These are phyloP conservation scores for Aspergillus heteromorphus DNA, from an alignment of 495 filamentous ascomycete genomes.

Conservation along the genomic window DNA sequence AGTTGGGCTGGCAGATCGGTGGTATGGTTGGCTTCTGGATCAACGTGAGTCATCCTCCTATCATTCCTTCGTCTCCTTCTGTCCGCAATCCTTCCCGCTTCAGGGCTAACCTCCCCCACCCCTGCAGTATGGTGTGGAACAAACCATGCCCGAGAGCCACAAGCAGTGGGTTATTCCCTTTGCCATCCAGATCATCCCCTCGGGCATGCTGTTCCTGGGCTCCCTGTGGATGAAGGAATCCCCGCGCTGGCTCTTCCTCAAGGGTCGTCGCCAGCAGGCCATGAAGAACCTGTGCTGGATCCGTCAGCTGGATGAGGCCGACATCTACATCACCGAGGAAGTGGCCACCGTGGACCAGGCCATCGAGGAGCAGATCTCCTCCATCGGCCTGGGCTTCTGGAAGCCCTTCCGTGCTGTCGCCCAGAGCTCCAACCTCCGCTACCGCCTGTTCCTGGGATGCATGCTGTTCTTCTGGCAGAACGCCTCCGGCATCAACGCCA, in stretches of 20 bases:
- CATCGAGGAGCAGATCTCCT: constrained; percentile 49
- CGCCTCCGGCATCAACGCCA: constrained; percentile 59
- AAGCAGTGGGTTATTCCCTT: constrained; percentile 54
- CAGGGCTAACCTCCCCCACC: constrained; percentile 10
- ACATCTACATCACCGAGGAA: constrained; percentile 65
- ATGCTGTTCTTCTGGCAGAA: constrained; percentile 68
- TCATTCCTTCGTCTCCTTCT: background rate
- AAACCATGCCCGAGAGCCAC: constrained; percentile 25
- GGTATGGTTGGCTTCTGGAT: constrained; percentile 72
- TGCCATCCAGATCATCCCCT: constrained; percentile 50
- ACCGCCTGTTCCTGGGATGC: constrained; percentile 61
- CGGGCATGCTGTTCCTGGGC: constrained; percentile 41
- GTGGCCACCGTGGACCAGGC: constrained; percentile 55
- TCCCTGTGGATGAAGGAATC: constrained; percentile 48
- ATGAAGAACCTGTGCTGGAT: constrained; percentile 59
- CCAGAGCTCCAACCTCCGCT: constrained; percentile 42
- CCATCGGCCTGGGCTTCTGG: constrained; percentile 61
- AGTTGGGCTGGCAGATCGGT: constrained; percentile 68
- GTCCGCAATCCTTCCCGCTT: background rate
- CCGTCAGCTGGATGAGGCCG: constrained; percentile 50
- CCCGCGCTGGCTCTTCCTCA: constrained; percentile 53
- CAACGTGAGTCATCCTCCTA: constrained; percentile 35
- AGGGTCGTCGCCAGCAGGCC: constrained; percentile 46
- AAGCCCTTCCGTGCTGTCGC: constrained; percentile 57
- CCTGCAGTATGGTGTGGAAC: constrained; percentile 34